A percentile compares a stretch with the other conserved stretches of the same genome.
Evolutionary conservation across 2,329 filamentous ascomycete species (phyloP).

Genomic region (Neofusicoccum parvum): DNA sequence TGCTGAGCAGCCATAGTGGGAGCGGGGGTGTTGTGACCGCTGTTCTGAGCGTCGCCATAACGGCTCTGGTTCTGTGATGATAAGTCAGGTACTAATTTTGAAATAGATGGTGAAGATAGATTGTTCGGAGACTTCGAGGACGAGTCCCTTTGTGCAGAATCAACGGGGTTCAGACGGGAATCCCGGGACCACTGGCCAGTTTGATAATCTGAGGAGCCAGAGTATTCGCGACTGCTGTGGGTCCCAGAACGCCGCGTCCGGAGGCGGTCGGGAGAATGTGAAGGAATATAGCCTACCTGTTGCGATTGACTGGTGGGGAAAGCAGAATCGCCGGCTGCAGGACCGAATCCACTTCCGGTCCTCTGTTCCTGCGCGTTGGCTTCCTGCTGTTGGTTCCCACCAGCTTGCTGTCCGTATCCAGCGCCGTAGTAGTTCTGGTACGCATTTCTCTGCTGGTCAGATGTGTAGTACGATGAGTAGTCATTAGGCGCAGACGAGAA

Average conservation of each 20-base stretch:
- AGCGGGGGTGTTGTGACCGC: slow-evolving; percentile 88
- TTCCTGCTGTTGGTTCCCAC: slow-evolving; percentile 64
- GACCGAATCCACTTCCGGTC: slow-evolving; percentile 73
- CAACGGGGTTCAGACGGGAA: neutral
- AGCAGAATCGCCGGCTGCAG: slow-evolving; percentile 59
- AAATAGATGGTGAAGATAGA: slow-evolving; percentile 7
- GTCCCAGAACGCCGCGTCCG: neutral
- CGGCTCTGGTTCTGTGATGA: slow-evolving; percentile 61
- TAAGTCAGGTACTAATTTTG: slow-evolving; percentile 13
- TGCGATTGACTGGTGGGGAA: slow-evolving; percentile 65
- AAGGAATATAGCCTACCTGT: slow-evolving; percentile 43
- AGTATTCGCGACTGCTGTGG: neutral
- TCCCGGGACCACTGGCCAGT: neutral
- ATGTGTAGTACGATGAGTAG: slow-evolving; percentile 83
- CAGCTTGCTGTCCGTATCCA: slow-evolving; percentile 55
- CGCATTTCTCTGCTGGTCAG: slow-evolving; percentile 71
- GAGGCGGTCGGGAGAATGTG: neutral
- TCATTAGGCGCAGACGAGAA: slow-evolving; percentile 77
- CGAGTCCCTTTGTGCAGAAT: neutral
- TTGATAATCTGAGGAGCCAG: slow-evolving; percentile 3
- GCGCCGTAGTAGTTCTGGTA: slow-evolving; percentile 69
- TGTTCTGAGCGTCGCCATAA: slow-evolving; percentile 77
- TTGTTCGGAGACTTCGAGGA: neutral
- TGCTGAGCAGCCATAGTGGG: slow-evolving; percentile 64
- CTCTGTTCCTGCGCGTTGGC: slow-evolving; percentile 72